Conservation (phyloP, 2,329 filamentous ascomycete genomes). For the Simplicillium aogashimaense region DNA sequence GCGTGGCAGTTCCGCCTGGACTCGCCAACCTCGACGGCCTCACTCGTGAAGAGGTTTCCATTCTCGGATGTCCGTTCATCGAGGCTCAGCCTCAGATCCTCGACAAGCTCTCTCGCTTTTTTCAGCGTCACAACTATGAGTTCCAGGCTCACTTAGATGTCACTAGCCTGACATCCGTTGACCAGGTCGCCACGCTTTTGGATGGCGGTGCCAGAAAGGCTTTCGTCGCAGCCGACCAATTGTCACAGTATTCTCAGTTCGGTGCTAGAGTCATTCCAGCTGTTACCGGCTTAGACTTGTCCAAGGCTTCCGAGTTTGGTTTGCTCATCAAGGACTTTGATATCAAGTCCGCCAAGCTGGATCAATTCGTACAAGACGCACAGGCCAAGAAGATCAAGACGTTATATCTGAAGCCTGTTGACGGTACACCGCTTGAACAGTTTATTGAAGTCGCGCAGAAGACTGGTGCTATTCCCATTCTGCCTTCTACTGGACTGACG, state of each 20-base stretch:
- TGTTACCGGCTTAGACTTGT: slow-evolving; percentile 34
- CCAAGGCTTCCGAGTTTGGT: slow-evolving; percentile 35
- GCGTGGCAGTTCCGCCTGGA: slow-evolving; percentile 40
- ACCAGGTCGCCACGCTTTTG: slow-evolving; percentile 71
- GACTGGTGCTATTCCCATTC: slow-evolving; percentile 56
- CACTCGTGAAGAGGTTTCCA: slow-evolving; percentile 44
- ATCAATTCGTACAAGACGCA: slow-evolving; percentile 32
- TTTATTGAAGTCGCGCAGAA: slow-evolving; percentile 38
- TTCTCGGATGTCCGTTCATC: slow-evolving; percentile 50
- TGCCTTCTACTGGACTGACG: slow-evolving; percentile 63
- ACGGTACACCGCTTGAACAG: slow-evolving; percentile 33
- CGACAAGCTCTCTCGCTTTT: slow-evolving; percentile 34
- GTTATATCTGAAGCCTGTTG: slow-evolving; percentile 40
- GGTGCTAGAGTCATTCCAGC: slow-evolving; percentile 45
- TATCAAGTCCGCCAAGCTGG: slow-evolving; percentile 25
- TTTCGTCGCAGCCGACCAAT: slow-evolving; percentile 65
- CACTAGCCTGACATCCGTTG: slow-evolving; percentile 53
- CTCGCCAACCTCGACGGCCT: slow-evolving; percentile 42
- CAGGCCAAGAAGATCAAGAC: slow-evolving; percentile 34
- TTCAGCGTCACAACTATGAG: slow-evolving; percentile 38
- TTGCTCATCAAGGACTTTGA: slow-evolving; percentile 45
- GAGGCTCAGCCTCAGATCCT: slow-evolving; percentile 39
- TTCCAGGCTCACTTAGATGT: slow-evolving; percentile 68
- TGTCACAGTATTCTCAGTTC: slow-evolving; percentile 47
- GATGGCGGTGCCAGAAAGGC: slow-evolving; percentile 78